A percentile compares a stretch with the other conserved stretches of the same genome.
Evolutionary conservation across 2,329 filamentous ascomycete genomes (phyloP).

Genomic region (Corynespora cassiicola): DNA sequence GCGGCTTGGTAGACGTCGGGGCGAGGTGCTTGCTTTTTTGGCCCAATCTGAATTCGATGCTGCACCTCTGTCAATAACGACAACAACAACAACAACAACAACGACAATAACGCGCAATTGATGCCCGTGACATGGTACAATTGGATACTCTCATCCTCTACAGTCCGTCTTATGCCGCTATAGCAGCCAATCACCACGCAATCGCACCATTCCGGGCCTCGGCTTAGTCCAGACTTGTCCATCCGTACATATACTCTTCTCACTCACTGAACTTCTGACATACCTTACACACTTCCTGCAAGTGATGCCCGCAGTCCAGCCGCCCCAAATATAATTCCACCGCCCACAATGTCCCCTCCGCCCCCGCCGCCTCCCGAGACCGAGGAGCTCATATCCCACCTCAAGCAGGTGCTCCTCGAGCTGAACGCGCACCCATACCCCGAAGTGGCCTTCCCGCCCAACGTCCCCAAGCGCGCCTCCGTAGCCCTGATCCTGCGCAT

Average conservation of each 20-base stretch:
- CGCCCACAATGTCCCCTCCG: not conserved
- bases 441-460: slow-evolving; percentile 55
- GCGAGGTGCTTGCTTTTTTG: no score
- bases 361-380: slow-evolving; percentile 25
- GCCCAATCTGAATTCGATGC: no score
- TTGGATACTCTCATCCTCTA: no score
- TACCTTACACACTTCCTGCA: no score
- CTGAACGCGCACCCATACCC: slow-evolving; percentile 56
- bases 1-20: no score
- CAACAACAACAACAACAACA: no score
- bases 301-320: not conserved
- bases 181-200: slow-evolving; percentile 19
- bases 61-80: no score
- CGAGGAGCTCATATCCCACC: slow-evolving; percentile 45
- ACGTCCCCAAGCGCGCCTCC: slow-evolving; percentile 66
- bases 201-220: slow-evolving; percentile 18
- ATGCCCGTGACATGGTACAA: no score
- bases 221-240: slow-evolving; percentile 15
- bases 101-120: no score
- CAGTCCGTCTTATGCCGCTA: not conserved
- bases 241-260: no score
- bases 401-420: slow-evolving; percentile 50
- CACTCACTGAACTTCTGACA: no score
- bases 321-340: not conserved
- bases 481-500: slow-evolving; percentile 71